Conservation (phyloP, 768 basidiomycete genomes). For the Suillus clintonianus region DNA sequence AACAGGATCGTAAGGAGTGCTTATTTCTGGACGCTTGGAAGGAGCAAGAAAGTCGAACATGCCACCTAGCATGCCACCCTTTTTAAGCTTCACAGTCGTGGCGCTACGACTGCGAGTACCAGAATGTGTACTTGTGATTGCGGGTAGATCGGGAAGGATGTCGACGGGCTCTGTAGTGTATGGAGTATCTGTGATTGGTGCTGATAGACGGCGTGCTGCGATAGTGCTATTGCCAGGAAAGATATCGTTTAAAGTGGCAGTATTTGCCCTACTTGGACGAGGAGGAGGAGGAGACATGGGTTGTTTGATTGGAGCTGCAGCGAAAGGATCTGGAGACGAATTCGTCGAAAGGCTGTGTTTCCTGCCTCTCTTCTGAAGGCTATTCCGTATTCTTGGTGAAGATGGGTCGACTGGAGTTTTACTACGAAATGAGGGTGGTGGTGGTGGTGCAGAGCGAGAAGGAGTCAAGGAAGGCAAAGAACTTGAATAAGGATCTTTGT, state of each 20-base stretch:
- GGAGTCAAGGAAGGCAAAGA: constrained; percentile 20
- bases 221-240: constrained; percentile 47
- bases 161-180: constrained; percentile 25
- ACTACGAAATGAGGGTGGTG: constrained; percentile 23
- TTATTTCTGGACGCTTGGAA: constrained; percentile 73
- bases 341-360: constrained; percentile 49
- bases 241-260: constrained; percentile 77
- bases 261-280: constrained; percentile 83
- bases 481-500: constrained; percentile 39
- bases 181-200: constrained; percentile 36
- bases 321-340: constrained; percentile 57
- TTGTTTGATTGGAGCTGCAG: constrained; percentile 34
- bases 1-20: constrained; percentile 97
- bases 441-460: constrained; percentile 48
- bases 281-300: constrained; percentile 59
- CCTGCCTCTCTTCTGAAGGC: constrained; percentile 60
- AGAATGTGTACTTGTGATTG: constrained; percentile 13
- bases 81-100: constrained; percentile 43
- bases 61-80: constrained; percentile 64
- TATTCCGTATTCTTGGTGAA: constrained; percentile 45
- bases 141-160: constrained; percentile 20
- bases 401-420: constrained; percentile 29
- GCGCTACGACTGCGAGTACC: constrained; percentile 43
- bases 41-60: constrained; percentile 78
- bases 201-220: constrained; percentile 53